Percentiles rank a stretch among this genome's conserved stretches.
Evolutionary conservation across 2,329 filamentous ascomycete species (phyloP).

Genomic region (Stemphylium beticola): DNA sequence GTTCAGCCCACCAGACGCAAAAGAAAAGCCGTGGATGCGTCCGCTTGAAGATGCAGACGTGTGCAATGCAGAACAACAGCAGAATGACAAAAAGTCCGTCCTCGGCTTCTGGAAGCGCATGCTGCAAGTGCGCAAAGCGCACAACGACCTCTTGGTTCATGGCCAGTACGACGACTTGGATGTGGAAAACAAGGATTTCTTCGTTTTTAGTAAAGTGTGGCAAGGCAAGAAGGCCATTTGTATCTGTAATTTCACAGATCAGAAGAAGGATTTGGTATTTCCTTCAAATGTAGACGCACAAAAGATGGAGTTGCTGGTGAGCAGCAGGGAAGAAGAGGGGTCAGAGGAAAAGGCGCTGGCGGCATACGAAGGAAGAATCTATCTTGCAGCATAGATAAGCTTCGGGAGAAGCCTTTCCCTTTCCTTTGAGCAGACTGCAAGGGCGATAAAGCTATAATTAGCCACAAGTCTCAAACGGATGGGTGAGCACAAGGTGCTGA

Average conservation of each 20-base stretch:
- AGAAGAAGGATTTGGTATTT: slow-evolving; percentile 40
- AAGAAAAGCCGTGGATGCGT: slow-evolving; percentile 65
- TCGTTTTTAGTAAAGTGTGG: slow-evolving; percentile 53
- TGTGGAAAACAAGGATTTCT: slow-evolving; percentile 62
- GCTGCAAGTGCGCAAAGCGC: slow-evolving; percentile 61
- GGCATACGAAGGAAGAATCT: slow-evolving; percentile 41
- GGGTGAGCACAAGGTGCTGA: no score
- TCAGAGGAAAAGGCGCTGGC: slow-evolving; percentile 24
- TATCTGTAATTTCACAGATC: slow-evolving; percentile 46
- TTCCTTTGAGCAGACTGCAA: no score
- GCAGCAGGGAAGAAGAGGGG: slow-evolving; percentile 25
- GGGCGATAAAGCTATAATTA: no score
- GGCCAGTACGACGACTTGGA: slow-evolving; percentile 64
- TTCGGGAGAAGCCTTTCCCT: no score
- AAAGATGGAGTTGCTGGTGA: slow-evolving; percentile 38
- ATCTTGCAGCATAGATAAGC: slow-evolving; percentile 22
- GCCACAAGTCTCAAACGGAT: no score
- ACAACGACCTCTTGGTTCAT: slow-evolving; percentile 66
- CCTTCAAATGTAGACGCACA: slow-evolving; percentile 37
- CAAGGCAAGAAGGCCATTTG: slow-evolving; percentile 35
- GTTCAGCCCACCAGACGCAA: slow-evolving; percentile 58
- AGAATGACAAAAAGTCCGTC: slow-evolving; percentile 53
- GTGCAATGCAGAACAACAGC: slow-evolving; percentile 65
- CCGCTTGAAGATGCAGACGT: slow-evolving; percentile 60
- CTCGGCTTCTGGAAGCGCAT: slow-evolving; percentile 67